Evolutionary conservation across 2,329 filamentous ascomycete species (phyloP), one percentile per base, ranked within the genome.

Genomic region (Teratosphaeria destructans): DNA sequence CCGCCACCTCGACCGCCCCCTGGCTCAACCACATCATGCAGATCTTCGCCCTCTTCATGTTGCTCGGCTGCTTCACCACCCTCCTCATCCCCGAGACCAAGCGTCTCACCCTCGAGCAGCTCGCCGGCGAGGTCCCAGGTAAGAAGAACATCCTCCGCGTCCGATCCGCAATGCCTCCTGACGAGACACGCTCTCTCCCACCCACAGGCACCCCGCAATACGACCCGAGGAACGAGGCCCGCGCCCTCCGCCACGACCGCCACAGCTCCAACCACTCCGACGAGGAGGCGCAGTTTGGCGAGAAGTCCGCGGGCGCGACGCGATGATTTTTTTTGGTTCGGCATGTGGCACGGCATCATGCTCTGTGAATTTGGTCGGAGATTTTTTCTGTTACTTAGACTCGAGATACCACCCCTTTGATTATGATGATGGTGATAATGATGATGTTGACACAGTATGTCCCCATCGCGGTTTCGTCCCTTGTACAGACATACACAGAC

Each of bases 11-110:
- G 23, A 80, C 81, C 0, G 78, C 73, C 1, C 87, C 86, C 1
- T 88, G 86, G 81, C 79, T 92, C 58, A 81, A 88, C 71, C 84
- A 87, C 59, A 81, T 92, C 43, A 85, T 93, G 77, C 81, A 90
- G 71, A 87, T 91, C 43, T 91, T 89, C 72, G 87, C 87, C 0
- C 78, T 90, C 10, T 91, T 93, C 77, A 92, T 91, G 89, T 78
- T 92, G 5, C 80, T 82, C 57, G 89, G 89, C 39, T 81, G 83
- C 54, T 73, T 89, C 54, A 83, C 84, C 2, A 85, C 85, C 1
- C 76, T 91, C 3, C 75, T 93, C n/a, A 85, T 92, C 26, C 88
- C 88, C 0, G 89, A 91, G 75, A 91, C 62, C 61, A 90, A 87
- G 76, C 67, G 86, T 1, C 79, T 84, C 71, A 90, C 88, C 0